phyloP scores from a whole-genome alignment of 257 asterid genomes.

The Forsythia viridissima region DNA sequence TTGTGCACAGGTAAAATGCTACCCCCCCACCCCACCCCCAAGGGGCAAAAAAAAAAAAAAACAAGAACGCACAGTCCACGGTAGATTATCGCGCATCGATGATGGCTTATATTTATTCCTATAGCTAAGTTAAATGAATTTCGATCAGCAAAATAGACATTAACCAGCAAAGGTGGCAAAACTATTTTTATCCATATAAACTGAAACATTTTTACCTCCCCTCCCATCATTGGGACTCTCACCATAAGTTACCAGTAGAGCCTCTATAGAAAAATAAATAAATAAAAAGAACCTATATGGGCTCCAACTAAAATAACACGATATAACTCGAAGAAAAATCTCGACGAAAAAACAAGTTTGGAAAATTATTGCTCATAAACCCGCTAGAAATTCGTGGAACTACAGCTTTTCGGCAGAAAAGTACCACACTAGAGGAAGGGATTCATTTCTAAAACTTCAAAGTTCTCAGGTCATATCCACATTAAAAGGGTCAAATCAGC shows the following conservation, averaged over 20 bases:
- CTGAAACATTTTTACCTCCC: neutral
- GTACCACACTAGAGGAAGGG: neutral
- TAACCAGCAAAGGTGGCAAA: neutral
- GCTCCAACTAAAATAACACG: neutral
- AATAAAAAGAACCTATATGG: neutral
- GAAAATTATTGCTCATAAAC: neutral
- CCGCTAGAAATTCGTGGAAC: neutral
- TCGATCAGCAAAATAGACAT: neutral
- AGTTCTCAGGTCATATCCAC: neutral
- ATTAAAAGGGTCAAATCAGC: neutral
- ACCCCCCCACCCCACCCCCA: neutral
- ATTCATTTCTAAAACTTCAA: neutral
- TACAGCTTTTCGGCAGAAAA: neutral
- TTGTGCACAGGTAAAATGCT: neutral
- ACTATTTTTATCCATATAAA: neutral
- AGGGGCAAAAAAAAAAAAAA: too few relatives aligned
- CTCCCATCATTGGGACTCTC: neutral
- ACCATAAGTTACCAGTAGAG: neutral
- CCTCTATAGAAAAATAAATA: neutral
- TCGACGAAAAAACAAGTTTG: neutral
- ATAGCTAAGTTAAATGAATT: neutral
- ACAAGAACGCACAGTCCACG: neutral
- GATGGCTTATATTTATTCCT: neutral
- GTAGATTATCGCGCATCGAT: neutral
- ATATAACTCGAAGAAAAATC: neutral